Evolutionary conservation across 257 asterid genomes (phyloP), one percentile per base, ranked within the genome.

Genomic region (Petunia secreta): DNA sequence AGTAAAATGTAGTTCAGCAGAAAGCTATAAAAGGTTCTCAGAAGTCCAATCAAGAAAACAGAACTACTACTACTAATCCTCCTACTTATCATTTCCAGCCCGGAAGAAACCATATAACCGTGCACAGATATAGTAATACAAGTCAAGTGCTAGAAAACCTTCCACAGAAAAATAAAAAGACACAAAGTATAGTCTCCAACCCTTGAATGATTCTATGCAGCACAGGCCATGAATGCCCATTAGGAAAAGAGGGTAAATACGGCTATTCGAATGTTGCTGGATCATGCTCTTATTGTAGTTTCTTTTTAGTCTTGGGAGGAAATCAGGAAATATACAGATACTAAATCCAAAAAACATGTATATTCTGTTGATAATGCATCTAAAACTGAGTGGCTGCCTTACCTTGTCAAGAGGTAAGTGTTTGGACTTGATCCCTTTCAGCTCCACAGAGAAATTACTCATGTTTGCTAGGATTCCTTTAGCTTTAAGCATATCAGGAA

Each of bases 371-470:
- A 64, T 79, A 79, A 50, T 78, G 54, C 79, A 75, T 58, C 43
- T 41, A 41, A 43, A 84, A 43, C 79, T 38, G 8, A 78, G 68
- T 40, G 84, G 75, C 82, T 63, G 58, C 59, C 84, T 85, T 66
- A 92, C 99, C 98, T 89, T 92, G 83, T 86, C 86, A 79, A 94
- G 87, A 43, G 95, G 98, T 53, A 88, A 83, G 84, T 88, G 94
- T 58, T 87, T 86, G 60, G 94, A 91, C 82, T 88, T 88, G 73
- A 90, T 89, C 59, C 84, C 95, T 79, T 89, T 90, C 86, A 96
- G 84, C 65, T 92, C 92, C 63, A 86, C 75, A 63, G 88, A 79
- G 82, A 86, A 88, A 63, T 83, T 80, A 86, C 89, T 89, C 85
- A 80, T 84, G 86, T 92, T 97, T 79, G 91, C 85, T 82, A 86